Percentiles rank a stretch among this genome's conserved stretches.
Conservation (phyloP, 2,329 filamentous ascomycete genomes). For the Metarhizium rileyi region DNA sequence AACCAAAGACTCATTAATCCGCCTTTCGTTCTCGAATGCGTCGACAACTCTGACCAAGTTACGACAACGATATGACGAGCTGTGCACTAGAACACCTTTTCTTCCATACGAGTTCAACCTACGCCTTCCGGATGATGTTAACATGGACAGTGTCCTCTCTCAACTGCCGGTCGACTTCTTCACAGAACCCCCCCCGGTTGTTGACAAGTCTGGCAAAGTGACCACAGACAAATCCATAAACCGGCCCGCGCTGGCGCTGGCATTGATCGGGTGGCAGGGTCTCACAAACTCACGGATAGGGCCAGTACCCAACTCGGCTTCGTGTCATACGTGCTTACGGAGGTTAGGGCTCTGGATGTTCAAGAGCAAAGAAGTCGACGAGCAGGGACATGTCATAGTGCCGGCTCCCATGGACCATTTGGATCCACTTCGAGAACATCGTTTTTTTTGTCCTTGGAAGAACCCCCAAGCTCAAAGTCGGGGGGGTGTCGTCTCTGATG, state of each 20-base stretch:
- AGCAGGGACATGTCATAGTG: conserved; percentile 40
- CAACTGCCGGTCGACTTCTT: conserved; percentile 49
- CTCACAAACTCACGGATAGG: conserved; percentile 43
- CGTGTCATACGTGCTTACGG: conserved; percentile 79
- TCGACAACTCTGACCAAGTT: conserved; percentile 47
- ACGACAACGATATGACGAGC: conserved; percentile 54
- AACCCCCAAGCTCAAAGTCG: conserved; percentile 51
- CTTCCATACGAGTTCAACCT: conserved; percentile 54
- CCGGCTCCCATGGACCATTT: conserved; percentile 56
- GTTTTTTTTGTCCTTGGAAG: conserved; percentile 78
- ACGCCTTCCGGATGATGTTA: conserved; percentile 42
- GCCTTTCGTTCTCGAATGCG: conserved; percentile 54
- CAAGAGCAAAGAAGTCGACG: conserved; percentile 59
- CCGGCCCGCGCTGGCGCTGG: conserved; percentile 55
- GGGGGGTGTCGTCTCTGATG: conserved; percentile 21
- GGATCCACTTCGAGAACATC: conserved; percentile 62
- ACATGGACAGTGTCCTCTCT: conserved; percentile 38
- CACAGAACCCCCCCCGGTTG: conserved; percentile 27
- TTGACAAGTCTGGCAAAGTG: conserved; percentile 15
- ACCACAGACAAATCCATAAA: conserved; percentile 32
- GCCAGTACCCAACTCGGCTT: conserved; percentile 60
- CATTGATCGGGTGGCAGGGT: conserved; percentile 70
- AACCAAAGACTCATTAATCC: conserved; percentile 45
- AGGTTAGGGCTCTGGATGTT: conserved; percentile 93
- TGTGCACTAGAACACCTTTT: conserved; percentile 42